A percentile compares a stretch with the other conserved stretches of the same genome.
Conservation (phyloP, 2,329 filamentous ascomycete species). For the Hymenotorrendiella dingleyae region DNA sequence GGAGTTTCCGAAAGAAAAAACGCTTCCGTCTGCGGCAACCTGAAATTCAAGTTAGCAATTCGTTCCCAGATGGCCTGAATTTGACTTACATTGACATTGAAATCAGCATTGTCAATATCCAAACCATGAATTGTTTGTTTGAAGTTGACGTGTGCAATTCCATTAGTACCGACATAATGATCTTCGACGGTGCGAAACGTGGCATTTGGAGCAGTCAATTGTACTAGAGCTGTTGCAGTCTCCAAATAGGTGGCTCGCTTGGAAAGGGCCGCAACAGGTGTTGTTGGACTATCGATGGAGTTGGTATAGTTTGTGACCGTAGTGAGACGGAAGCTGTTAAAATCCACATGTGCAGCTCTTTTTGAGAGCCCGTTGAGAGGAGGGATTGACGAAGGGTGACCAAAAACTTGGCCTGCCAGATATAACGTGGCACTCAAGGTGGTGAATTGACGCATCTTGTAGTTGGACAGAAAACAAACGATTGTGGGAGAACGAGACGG, state of each 20-base stretch:
- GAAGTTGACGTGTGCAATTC: slow-evolving; percentile 52
- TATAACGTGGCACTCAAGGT: slow-evolving; percentile 1
- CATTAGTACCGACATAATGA: slow-evolving; percentile 48
- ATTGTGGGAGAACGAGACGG: slow-evolving; percentile 1
- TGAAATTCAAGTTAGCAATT: slow-evolving; percentile 32
- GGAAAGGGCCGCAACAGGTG: not conserved
- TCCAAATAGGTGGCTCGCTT: slow-evolving; percentile 34
- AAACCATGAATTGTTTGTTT: slow-evolving; percentile 52
- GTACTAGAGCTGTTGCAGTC: slow-evolving; percentile 40
- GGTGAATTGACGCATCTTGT: slow-evolving; percentile 8
- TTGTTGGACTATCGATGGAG: slow-evolving; percentile 1
- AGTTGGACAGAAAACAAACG: not conserved
- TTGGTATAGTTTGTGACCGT: slow-evolving; percentile 14
- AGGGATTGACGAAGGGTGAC: slow-evolving; percentile 2
- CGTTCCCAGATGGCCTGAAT: not conserved
- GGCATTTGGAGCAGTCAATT: slow-evolving; percentile 32
- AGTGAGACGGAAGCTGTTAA: slow-evolving; percentile 12
- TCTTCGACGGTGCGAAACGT: slow-evolving; percentile 47
- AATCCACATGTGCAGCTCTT: slow-evolving; percentile 11
- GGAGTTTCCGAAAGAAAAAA: slow-evolving; percentile 53
- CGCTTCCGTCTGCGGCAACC: slow-evolving; percentile 45
- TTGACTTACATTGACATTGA: slow-evolving; percentile 18
- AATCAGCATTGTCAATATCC: slow-evolving; percentile 50
- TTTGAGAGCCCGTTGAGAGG: slow-evolving; percentile 32
- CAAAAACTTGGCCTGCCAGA: slow-evolving; percentile 5